Percentiles rank a stretch among this genome's conserved stretches.
Conservation (phyloP, 495 filamentous ascomycete genomes). For the Astrothelium subdiscretum region DNA sequence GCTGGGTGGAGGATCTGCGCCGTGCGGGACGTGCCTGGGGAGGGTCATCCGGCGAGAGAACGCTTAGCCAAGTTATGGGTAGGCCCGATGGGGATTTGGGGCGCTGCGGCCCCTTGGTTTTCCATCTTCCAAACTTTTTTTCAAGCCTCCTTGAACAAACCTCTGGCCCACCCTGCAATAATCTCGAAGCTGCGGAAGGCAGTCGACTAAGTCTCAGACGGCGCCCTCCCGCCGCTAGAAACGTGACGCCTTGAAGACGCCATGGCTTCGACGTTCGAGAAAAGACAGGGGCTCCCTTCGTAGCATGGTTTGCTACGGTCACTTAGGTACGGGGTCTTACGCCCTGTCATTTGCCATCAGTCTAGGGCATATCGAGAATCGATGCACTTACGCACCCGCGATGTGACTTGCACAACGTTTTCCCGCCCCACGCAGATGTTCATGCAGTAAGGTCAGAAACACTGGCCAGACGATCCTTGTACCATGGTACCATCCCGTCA, state of each 20-base stretch:
- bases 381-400: not conserved
- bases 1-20: not conserved
- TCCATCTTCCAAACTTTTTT: not conserved
- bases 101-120: not conserved
- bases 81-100: not conserved
- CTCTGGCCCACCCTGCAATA: too few species aligned
- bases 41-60: too few species aligned
- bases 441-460: not conserved
- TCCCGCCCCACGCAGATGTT: not conserved
- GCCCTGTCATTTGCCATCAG: not conserved
- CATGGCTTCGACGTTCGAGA: not conserved
- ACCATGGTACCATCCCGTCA: not conserved
- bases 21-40: not conserved
- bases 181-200: too few species aligned
- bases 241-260: not conserved
- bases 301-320: not conserved
- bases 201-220: not conserved
- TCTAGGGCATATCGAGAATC: not conserved
- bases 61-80: not conserved
- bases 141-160: not conserved
- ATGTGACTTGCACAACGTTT: constrained; percentile 3
- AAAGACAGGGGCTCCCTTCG: not conserved
- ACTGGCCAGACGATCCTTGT: constrained; percentile 1
- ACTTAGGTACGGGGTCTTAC: not conserved
- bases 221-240: not conserved